Conservation (phyloP, 352 stramenopile species). For the Globisporangium rhizosaccharum region DNA sequence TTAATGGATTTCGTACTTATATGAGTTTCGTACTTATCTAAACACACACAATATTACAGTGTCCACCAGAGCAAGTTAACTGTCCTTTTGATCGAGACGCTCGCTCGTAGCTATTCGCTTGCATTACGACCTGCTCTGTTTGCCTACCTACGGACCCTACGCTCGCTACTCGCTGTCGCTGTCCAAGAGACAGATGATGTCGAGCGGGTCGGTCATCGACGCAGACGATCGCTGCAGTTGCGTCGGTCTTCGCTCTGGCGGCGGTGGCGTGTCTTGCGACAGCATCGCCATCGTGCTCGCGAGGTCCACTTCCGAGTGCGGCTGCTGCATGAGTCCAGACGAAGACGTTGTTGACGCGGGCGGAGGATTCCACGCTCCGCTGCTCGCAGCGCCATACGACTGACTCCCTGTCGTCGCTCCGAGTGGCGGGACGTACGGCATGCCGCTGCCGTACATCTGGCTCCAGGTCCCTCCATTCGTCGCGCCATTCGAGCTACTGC, state of each 20-base stretch:
- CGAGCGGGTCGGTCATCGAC: slow-evolving; percentile 28
- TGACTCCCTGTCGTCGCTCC: not conserved
- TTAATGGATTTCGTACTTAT: no score
- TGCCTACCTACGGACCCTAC: not conserved
- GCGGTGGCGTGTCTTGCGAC: slow-evolving; percentile 47
- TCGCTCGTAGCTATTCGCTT: no score
- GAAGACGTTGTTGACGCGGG: slow-evolving; percentile 7
- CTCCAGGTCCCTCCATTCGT: slow-evolving; percentile 27
- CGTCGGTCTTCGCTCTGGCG: slow-evolving; percentile 30
- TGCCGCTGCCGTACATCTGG: slow-evolving; percentile 27
- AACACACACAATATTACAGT: no score
- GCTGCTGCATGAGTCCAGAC: slow-evolving; percentile 12
- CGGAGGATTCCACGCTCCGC: slow-evolving; percentile 4
- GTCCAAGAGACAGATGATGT: slow-evolving; percentile 77
- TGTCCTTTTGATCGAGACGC: no score
- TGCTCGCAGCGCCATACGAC: not conserved
- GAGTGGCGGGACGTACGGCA: slow-evolving; percentile 13
- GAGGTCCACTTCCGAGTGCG: slow-evolving; percentile 35
- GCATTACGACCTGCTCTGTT: no score
- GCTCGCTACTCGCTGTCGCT: slow-evolving; percentile 26
- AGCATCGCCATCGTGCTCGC: slow-evolving; percentile 60
- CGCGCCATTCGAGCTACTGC: slow-evolving; percentile 14
- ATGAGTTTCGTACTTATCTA: no score
- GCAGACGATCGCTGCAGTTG: slow-evolving; percentile 4
- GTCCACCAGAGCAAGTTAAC: no score